Conservation (phyloP, 306 rosid species). For the Citrullus amarus region DNA sequence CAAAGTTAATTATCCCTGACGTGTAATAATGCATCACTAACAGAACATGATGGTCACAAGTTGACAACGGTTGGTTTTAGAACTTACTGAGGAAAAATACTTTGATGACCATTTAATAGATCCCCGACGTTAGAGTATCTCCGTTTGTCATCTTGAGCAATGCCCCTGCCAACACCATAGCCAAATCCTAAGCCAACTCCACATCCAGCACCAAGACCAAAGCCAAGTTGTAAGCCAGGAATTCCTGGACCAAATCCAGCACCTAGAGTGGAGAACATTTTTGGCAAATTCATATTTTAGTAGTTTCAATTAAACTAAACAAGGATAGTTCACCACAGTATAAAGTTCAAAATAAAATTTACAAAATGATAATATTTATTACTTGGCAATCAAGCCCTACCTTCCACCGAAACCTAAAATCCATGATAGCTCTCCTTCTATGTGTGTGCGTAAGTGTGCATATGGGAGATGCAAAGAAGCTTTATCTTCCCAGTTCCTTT, state of each 20-base stretch:
- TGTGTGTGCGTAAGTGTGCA: background rate
- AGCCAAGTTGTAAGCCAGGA: constrained; percentile 71
- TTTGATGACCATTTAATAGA: constrained; percentile 21
- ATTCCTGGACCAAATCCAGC: constrained; percentile 85
- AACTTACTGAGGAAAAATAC: constrained; percentile 52
- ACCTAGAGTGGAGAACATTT: constrained; percentile 33
- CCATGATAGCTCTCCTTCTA: background rate
- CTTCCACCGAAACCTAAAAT: background rate
- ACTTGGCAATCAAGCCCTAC: background rate
- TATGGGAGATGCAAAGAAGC: background rate
- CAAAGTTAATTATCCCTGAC: background rate
- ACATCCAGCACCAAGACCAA: constrained; percentile 85
- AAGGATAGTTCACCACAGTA: background rate
- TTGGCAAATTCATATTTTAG: background rate
- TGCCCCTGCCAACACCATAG: constrained; percentile 79
- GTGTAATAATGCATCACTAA: background rate
- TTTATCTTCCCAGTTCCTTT: background rate
- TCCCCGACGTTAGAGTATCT: constrained; percentile 66
- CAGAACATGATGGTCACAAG: background rate
- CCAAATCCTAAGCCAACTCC: constrained; percentile 90
- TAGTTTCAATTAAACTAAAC: background rate
- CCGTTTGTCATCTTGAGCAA: constrained; percentile 53
- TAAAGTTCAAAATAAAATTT: background rate
- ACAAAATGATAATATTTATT: background rate
- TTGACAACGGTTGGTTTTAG: background rate